A percentile compares a stretch with the other conserved stretches of the same genome.
These are phyloP conservation scores for Colletotrichum salicis DNA, from an alignment of 2,329 filamentous ascomycete species.

Conservation along the genomic window DNA sequence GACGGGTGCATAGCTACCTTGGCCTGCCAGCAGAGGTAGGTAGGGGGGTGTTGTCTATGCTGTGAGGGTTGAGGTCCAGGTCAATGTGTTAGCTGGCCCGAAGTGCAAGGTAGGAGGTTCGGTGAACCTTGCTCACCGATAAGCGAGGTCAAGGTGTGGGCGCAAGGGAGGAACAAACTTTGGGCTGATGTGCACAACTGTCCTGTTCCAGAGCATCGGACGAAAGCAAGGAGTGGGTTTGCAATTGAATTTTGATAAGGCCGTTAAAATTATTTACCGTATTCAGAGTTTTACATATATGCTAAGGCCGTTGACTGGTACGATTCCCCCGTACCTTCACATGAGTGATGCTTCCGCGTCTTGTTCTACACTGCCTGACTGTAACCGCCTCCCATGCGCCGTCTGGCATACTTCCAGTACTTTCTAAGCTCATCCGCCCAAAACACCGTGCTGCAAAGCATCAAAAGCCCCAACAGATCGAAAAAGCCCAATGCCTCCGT, in stretches of 20 bases:
- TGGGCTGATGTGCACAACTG: conserved; percentile 22
- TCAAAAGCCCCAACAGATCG: conserved; percentile 78
- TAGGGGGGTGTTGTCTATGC: conserved; percentile 27
- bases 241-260: conserved; percentile 10
- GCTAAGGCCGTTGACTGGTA: conserved; percentile 23
- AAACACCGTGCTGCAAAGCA: conserved; percentile 89
- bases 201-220: neutral
- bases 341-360: conserved; percentile 16
- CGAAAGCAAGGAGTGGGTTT: neutral
- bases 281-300: conserved; percentile 24
- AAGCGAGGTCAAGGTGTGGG: conserved; percentile 34
- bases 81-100: conserved; percentile 36
- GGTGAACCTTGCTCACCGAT: conserved; percentile 33
- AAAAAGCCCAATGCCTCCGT: conserved; percentile 82
- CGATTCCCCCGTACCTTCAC: conserved; percentile 11
- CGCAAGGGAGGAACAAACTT: conserved; percentile 27
- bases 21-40: conserved; percentile 37
- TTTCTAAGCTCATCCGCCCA: conserved; percentile 95
- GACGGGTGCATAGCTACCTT: conserved; percentile 55
- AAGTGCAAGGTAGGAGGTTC: conserved; percentile 30
- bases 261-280: conserved; percentile 33
- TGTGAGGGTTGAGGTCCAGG: conserved; percentile 28
- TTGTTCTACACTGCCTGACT: conserved; percentile 69
- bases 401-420: conserved; percentile 72
- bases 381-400: conserved; percentile 69